A percentile compares a stretch with the other conserved stretches of the same genome.
Evolutionary conservation across 1,139 yeast species (phyloP).

Genomic region (Zygosaccharomyces pseudobailii): DNA sequence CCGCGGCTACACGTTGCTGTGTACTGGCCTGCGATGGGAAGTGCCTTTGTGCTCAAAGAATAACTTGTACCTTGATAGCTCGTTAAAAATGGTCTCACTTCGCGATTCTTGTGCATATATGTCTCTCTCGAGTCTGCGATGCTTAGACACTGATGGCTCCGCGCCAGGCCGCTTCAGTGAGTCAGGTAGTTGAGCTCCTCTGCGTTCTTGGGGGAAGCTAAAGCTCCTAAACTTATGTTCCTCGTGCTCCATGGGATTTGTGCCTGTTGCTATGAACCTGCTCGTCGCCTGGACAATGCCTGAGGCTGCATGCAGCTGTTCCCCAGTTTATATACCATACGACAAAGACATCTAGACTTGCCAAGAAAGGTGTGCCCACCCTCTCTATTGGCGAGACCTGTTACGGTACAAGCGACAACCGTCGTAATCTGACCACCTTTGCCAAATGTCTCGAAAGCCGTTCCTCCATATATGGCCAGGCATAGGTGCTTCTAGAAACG

Average conservation of each 20-base stretch:
- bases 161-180: neutral
- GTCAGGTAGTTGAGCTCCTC: neutral
- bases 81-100: slow-evolving; percentile 10
- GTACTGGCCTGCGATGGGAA: neutral
- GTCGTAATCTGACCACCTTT: neutral
- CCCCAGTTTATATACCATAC: neutral
- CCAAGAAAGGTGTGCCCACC: neutral
- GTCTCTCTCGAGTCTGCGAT: slow-evolving; percentile 3
- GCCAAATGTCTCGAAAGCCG: neutral
- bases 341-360: neutral
- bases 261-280: neutral
- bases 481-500: neutral
- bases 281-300: neutral
- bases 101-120: slow-evolving; percentile 11
- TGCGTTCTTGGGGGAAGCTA: neutral
- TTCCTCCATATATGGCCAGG: neutral
- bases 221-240: neutral
- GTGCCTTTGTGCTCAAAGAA: neutral
- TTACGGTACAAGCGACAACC: neutral
- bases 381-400: neutral
- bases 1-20: neutral
- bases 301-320: neutral
- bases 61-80: slow-evolving; percentile 6
- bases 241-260: neutral
- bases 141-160: slow-evolving; percentile 5